Conservation (phyloP, 2,329 filamentous ascomycete genomes). For the Fusarium begoniae region DNA sequence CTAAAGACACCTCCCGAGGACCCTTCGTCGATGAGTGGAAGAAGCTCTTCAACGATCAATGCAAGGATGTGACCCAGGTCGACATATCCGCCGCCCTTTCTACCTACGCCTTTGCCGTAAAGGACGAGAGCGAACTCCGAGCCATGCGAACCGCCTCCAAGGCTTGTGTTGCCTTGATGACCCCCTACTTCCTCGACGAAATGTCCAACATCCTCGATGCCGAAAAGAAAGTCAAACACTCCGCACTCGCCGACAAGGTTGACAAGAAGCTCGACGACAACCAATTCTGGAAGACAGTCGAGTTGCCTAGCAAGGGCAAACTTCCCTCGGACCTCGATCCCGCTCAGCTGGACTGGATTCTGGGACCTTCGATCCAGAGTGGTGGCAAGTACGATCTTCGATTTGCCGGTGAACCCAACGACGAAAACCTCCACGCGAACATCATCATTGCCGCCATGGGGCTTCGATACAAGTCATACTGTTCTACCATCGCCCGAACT, state of each 20-base stretch:
- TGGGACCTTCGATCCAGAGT: constrained; percentile 91
- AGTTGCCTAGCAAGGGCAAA: constrained; percentile 75
- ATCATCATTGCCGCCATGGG: constrained; percentile 94
- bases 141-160: constrained; percentile 94
- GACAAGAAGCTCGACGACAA: constrained; percentile 90
- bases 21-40: constrained; percentile 98
- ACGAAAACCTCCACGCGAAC: constrained; percentile 85
- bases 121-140: constrained; percentile 93
- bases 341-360: constrained; percentile 90
- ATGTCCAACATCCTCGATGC: constrained; percentile 97
- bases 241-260: constrained; percentile 84
- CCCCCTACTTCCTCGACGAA: constrained; percentile 96
- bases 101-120: constrained; percentile 84
- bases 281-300: constrained; percentile 89
- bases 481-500: constrained; percentile 89
- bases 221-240: constrained; percentile 97
- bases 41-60: constrained; percentile 77
- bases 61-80: constrained; percentile 87
- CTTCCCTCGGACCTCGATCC: constrained; percentile 88
- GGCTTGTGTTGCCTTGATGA: constrained; percentile 93
- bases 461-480: constrained; percentile 94
- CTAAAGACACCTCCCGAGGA: constrained; percentile 85
- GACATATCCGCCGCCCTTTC: constrained; percentile 88
- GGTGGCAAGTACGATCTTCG: constrained; percentile 94
- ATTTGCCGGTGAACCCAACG: constrained; percentile 79